Evolutionary conservation across 805 yeast species (phyloP).

Genomic region (Dipodascus albidus): DNA sequence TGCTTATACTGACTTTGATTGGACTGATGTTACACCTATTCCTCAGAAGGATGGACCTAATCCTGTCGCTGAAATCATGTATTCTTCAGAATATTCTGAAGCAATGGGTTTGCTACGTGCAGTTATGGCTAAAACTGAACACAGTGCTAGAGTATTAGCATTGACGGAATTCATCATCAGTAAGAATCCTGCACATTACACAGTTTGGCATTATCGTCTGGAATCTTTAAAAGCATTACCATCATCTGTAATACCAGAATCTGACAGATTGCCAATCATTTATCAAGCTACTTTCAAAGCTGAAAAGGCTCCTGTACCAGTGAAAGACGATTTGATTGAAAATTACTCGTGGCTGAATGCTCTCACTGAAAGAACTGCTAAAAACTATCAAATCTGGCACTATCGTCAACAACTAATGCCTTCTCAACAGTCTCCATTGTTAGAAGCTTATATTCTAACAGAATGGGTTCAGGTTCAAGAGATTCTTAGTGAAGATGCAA

Average conservation of each 20-base stretch:
- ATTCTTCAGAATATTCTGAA: constrained; percentile 57
- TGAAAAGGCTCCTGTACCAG: constrained; percentile 15
- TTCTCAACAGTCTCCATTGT: constrained; percentile 22
- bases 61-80: constrained; percentile 33
- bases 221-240: constrained; percentile 21
- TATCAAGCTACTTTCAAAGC: constrained; percentile 4
- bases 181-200: constrained; percentile 79
- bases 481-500: constrained; percentile 69
- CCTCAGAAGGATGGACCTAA: constrained; percentile 19
- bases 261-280: background rate
- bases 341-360: constrained; percentile 76
- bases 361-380: constrained; percentile 64
- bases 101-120: constrained; percentile 53
- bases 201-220: constrained; percentile 55
- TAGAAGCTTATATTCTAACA: constrained; percentile 24
- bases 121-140: constrained; percentile 46
- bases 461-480: constrained; percentile 56
- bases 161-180: constrained; percentile 54
- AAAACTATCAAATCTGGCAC: constrained; percentile 97
- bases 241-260: constrained; percentile 22
- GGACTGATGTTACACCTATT: constrained; percentile 25
- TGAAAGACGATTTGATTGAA: constrained; percentile 15
- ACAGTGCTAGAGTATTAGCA: constrained; percentile 57
- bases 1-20: constrained; percentile 18
- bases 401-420: constrained; percentile 54